These are phyloP conservation scores for Cryphonectria parasitica DNA, from an alignment of 2,329 filamentous ascomycete genomes.

Conservation along the genomic window DNA sequence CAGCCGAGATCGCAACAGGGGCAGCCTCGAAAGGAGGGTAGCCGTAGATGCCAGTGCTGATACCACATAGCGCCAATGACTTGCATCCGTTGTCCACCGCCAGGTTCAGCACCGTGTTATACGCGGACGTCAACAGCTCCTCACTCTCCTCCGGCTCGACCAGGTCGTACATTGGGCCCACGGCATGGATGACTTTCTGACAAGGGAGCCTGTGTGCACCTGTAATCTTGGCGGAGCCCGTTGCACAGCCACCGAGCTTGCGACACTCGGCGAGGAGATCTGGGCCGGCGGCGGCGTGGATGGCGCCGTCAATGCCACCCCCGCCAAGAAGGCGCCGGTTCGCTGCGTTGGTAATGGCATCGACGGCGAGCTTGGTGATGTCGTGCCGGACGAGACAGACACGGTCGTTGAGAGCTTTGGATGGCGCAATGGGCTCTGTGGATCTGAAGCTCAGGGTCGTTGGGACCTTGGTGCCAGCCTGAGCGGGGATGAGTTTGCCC, in stretches of 20 bases:
- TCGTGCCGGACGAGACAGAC: slow-evolving; percentile 74
- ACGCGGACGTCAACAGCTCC: slow-evolving; percentile 64
- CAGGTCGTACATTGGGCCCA: slow-evolving; percentile 76
- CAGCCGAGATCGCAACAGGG: slow-evolving; percentile 65
- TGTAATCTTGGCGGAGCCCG: slow-evolving; percentile 84
- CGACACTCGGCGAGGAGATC: slow-evolving; percentile 71
- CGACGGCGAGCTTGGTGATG: slow-evolving; percentile 78
- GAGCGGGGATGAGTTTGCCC: slow-evolving; percentile 47
- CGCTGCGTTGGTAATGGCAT: slow-evolving; percentile 92
- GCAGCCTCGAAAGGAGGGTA: slow-evolving; percentile 80
- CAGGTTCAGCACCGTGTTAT: slow-evolving; percentile 71
- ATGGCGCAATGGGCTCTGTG: slow-evolving; percentile 37
- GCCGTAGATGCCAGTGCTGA: slow-evolving; percentile 90
- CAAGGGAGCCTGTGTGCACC: slow-evolving; percentile 75
- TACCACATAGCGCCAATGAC: slow-evolving; percentile 78
- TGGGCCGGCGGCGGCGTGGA: slow-evolving; percentile 80
- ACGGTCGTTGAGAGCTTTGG: slow-evolving; percentile 67
- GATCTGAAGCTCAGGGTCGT: slow-evolving; percentile 34
- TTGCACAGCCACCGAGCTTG: slow-evolving; percentile 71
- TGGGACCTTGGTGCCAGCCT: slow-evolving; percentile 26
- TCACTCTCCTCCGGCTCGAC: slow-evolving; percentile 46
- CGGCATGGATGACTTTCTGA: slow-evolving; percentile 83
- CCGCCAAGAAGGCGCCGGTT: slow-evolving; percentile 80
- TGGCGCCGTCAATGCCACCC: slow-evolving; percentile 88
- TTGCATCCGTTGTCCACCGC: slow-evolving; percentile 68